These are phyloP conservation scores for Cichorium intybus DNA, from an alignment of 140 eudicot species.

Conservation along the genomic window DNA sequence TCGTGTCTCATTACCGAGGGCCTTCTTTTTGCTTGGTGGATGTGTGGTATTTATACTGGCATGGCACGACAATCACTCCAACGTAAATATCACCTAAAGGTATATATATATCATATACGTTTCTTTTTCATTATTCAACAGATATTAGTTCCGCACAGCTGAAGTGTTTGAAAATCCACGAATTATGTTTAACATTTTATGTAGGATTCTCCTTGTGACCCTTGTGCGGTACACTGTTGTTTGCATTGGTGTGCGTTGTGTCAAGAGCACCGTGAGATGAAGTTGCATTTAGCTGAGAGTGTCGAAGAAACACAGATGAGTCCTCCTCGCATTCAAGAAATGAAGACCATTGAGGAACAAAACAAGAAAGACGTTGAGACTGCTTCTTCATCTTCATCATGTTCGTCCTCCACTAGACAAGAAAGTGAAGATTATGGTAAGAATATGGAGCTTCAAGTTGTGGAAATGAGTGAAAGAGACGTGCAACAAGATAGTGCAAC, in stretches of 20 bases:
- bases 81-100: constrained; percentile 80
- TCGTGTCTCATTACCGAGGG: constrained; percentile 70
- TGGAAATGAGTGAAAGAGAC: constrained; percentile 13
- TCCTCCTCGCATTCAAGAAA: constrained; percentile 70
- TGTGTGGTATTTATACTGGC: constrained; percentile 83
- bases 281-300: constrained; percentile 43
- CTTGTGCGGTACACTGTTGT: constrained; percentile 84
- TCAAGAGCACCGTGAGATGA: constrained; percentile 88
- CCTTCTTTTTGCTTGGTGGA: constrained; percentile 86
- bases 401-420: constrained; percentile 28
- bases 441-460: constrained; percentile 32
- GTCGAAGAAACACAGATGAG: constrained; percentile 27
- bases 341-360: constrained; percentile 29
- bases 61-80: constrained; percentile 76
- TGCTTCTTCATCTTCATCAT: constrained; percentile 35
- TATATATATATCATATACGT: background rate
- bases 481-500: background rate
- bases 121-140: background rate
- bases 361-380: constrained; percentile 24
- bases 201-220: constrained; percentile 87
- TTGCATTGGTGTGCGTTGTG: constrained; percentile 92
- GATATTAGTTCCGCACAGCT: background rate
- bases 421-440: constrained; percentile 23
- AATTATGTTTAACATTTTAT: background rate
- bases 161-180: background rate